These are phyloP conservation scores for Athelia psychrophila DNA, from an alignment of 1,284 basidiomycete species.

Conservation along the genomic window DNA sequence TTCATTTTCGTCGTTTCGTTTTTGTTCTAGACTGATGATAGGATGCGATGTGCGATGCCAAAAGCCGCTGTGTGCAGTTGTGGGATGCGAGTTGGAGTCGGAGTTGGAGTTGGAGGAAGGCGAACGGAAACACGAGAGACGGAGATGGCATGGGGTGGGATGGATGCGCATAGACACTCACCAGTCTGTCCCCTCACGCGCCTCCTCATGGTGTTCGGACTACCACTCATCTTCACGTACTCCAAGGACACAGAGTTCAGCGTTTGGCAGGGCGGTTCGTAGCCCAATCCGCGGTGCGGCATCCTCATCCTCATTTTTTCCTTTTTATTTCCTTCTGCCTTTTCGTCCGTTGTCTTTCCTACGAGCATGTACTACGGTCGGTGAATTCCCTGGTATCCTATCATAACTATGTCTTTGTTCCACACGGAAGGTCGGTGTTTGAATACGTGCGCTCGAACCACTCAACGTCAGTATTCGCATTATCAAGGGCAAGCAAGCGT, in stretches of 20 bases:
- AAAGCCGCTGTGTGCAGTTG: no score
- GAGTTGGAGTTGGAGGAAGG: neutral
- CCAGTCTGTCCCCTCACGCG: constrained; percentile 29
- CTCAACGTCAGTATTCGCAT: no score
- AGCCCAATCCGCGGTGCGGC: neutral
- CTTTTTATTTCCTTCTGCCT: constrained; percentile 4
- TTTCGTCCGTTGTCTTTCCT: constrained; percentile 8
- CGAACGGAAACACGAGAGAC: constrained; percentile 5
- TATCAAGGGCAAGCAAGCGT: no score
- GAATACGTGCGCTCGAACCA: no score
- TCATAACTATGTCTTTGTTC: neutral
- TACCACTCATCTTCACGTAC: constrained; percentile 1
- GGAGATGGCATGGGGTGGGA: constrained; percentile 4
- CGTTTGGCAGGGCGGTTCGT: neutral
- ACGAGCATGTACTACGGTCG: constrained; percentile 24
- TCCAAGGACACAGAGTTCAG: neutral
- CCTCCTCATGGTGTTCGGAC: constrained; percentile 12
- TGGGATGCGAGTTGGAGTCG: no score
- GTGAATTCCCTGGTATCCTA: constrained; percentile 13
- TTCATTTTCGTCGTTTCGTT: neutral
- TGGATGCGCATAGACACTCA: constrained; percentile 9
- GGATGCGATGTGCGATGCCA: neutral
- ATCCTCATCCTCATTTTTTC: neutral
- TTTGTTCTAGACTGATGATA: neutral
- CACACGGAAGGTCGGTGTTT: neutral